These are phyloP conservation scores for Conringia planisiliqua DNA, from an alignment of 345 rosid species.

Conservation along the genomic window DNA sequence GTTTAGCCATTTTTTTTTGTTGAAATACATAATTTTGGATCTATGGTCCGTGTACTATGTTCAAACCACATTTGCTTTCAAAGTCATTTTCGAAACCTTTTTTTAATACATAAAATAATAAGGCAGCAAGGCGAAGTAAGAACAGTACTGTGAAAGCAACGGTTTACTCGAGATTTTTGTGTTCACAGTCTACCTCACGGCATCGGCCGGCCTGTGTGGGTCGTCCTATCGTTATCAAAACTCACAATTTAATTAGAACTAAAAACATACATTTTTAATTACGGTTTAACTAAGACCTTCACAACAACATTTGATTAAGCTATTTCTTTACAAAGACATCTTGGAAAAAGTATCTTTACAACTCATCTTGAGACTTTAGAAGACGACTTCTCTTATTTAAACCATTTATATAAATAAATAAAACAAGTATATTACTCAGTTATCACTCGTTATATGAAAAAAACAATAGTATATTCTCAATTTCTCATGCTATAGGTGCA, in stretches of 20 bases:
- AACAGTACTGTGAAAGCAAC: not conserved
- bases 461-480: too few species aligned
- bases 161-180: not conserved
- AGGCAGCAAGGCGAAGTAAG: not conserved
- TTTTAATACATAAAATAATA: not conserved
- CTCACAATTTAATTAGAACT: not conserved
- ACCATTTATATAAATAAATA: not conserved
- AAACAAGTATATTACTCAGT: too few species aligned
- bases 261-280: not conserved
- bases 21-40: not conserved
- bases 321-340: not conserved
- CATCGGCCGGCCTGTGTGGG: not conserved
- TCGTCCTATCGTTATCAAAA: not conserved
- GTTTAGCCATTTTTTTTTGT: not conserved
- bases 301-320: not conserved
- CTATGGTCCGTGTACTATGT: not conserved
- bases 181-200: not conserved
- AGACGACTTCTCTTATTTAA: not conserved
- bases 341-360: not conserved
- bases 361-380: not conserved
- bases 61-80: not conserved
- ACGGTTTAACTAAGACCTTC: not conserved
- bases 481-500: not conserved
- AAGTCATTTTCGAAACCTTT: not conserved
- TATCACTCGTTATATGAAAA: too few species aligned